Evolutionary conservation across 176 grass and related monocot genomes (phyloP), one percentile per base, ranked within the genome.

Genomic region (Alopecurus myosuroides): DNA sequence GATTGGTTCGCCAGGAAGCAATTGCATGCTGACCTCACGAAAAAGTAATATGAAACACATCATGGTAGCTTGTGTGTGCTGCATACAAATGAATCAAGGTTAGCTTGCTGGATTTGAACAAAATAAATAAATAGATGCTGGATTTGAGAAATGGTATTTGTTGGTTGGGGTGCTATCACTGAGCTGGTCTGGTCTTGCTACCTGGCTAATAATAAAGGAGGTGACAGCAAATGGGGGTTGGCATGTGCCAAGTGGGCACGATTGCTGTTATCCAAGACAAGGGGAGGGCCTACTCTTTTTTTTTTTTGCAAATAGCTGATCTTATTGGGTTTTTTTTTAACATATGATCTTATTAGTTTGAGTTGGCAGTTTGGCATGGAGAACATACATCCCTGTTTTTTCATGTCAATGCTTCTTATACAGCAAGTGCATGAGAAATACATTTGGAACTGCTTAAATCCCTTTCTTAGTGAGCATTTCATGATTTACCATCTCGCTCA

Each of bases 141-240:
- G 6, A 37, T 42, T 70, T 44, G 42, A 64, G 71, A 76, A 81
- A 71, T 39, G 18, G 15, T 77, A 66, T 50, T 48, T 70, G 77
- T 49, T 85, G 77, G 71, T 85, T 74, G 76, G 74, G 28, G 77
- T 55, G 62, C 63, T 60, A n/a, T 68, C 85, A 81, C 13, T 73
- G 60, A 89, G 60, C 77, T 85, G 70, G 69, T 49, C 11, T 81
- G 70, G 69, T 58, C 28, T 81, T 49, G 60, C 22, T 61, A 76
- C 48, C 77, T 77, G 23, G 50, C 49, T 81, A 28, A 34, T 62
- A 37, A 81, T 62, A 30, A 81, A 70, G 34, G n/a, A 42, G 61
- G 13, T 86, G 88, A 65, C 79, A 90, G 65, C 74, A 52, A 86
- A 83, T 57, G 13, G 49, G 82, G 82, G 82, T 67, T 89, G 87